A percentile compares a stretch with the other conserved stretches of the same genome.
Evolutionary conservation across 208 protist genomes (phyloP).

Genomic region (Acanthamoeba triangularis): DNA sequence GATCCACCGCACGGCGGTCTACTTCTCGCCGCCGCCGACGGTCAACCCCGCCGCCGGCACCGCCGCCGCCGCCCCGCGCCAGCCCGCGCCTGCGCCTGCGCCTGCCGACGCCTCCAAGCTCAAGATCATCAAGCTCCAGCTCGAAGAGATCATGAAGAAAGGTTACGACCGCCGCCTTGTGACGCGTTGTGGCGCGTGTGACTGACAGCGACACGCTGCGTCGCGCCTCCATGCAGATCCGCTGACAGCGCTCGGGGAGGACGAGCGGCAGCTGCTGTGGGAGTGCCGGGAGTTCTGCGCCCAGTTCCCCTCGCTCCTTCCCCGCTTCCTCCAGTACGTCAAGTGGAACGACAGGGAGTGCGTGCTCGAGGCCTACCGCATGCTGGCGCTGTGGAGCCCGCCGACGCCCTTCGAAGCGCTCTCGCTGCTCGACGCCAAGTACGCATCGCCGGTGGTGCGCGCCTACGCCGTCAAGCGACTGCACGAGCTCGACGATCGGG

Average conservation of each 20-base stretch:
- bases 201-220: too few relatives aligned
- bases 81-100: not conserved
- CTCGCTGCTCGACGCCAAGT: slow-evolving; percentile 91
- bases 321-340: slow-evolving; percentile 77
- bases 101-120: not conserved
- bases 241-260: not conserved
- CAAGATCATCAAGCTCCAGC: slow-evolving; percentile 3
- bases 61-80: not conserved
- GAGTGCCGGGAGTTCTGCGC: slow-evolving; percentile 36
- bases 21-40: slow-evolving; percentile 32
- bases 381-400: slow-evolving; percentile 85
- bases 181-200: too few relatives aligned
- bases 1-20: not conserved
- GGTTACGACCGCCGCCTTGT: not conserved
- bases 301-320: slow-evolving; percentile 5
- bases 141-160: slow-evolving; percentile 49
- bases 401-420: slow-evolving; percentile 86
- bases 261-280: slow-evolving; percentile 10
- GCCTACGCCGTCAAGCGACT: slow-evolving; percentile 85
- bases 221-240: not conserved
- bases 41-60: too few relatives aligned
- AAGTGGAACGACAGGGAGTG: slow-evolving; percentile 75
- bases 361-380: slow-evolving; percentile 76
- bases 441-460: slow-evolving; percentile 87
- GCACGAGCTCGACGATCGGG: slow-evolving; percentile 82